Conservation (phyloP, 2,329 filamentous ascomycete species). For the Monosporascus sp. region DNA sequence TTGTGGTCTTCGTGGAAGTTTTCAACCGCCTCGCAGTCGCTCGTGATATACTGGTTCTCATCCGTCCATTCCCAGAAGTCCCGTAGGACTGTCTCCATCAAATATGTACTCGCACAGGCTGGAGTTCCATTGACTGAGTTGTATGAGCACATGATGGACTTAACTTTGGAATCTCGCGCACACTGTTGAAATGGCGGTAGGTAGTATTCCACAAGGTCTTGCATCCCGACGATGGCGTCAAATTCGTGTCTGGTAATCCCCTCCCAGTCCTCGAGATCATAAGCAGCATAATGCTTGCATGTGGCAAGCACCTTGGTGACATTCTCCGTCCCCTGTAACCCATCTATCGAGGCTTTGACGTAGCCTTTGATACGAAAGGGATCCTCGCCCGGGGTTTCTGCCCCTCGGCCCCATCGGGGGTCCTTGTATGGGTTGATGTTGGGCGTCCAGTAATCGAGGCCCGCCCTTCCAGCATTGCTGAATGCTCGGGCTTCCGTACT, state of each 20-base stretch:
- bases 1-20: conserved; percentile 47
- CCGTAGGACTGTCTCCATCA: conserved; percentile 58
- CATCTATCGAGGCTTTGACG: conserved; percentile 46
- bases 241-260: conserved; percentile 44
- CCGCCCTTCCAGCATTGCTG: conserved; percentile 23
- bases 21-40: conserved; percentile 59
- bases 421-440: conserved; percentile 26
- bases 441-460: conserved; percentile 23
- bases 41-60: conserved; percentile 57
- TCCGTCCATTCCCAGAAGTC: conserved; percentile 61
- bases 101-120: conserved; percentile 56
- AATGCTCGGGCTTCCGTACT: conserved; percentile 29
- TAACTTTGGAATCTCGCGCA: conserved; percentile 50
- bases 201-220: conserved; percentile 65
- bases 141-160: conserved; percentile 59
- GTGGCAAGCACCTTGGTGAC: conserved; percentile 43
- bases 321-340: conserved; percentile 38
- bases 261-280: conserved; percentile 48
- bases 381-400: conserved; percentile 25
- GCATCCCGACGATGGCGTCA: conserved; percentile 50
- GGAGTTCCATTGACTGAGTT: conserved; percentile 63
- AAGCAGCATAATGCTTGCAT: conserved; percentile 56
- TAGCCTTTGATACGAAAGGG: conserved; percentile 43
- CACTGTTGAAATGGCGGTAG: conserved; percentile 61
- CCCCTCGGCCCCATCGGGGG: conserved; percentile 22